Base-by-base conservation (phyloP, 768 basidiomycete species). In the Trametes punicea region DNA sequence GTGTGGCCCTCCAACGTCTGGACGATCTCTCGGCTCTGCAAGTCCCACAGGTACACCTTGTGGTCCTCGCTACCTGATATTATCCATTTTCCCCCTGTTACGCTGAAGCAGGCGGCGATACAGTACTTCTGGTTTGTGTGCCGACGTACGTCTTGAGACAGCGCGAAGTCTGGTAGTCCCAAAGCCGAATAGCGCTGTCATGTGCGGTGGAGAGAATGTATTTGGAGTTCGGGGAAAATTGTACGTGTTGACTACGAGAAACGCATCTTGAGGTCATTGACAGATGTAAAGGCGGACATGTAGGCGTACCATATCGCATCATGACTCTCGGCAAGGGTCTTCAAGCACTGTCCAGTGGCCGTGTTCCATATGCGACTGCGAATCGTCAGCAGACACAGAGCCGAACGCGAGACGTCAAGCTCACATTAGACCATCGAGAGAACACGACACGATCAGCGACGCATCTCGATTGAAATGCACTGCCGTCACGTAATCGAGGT, bases 381-480 rank as follows among this genome's bases (percentile, higher is more conserved):
- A 23, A 45, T 36, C 30, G 47, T 52, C 23, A 42, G 15, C 21
- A 42, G 11, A 40, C 62, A 33, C 47, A 1, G 4, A 1, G 3
- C 21, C 7, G 21, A n/a, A 16, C 20, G 31, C 23, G 6, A 42
- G 50, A 15, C 26, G 9, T 31, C 31, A 23, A 26, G 75, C 87
- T 66, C 67, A 97, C 96, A 98, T 96, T 51, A 98, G 75, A 6
- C 96, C 96, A 64, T 99, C 96, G 55, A 92, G 82, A 49, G 91
- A 83, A 66, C 91, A 93, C 26, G 93, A 95, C 2, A 97, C 89
- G 56, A 99, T 85, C 68, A 99, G 79, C 0, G 87, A 86, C 0
- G 93, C 92, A 63, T 98, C 96, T 67, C 84, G 73, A 67, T 95
- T 96, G 76, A 96, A 99, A 67, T 92, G 88, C 2, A 98, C 93